These are phyloP conservation scores for Aspergillus brunneoviolaceus DNA, from an alignment of 2,329 filamentous ascomycete species.

Conservation along the genomic window DNA sequence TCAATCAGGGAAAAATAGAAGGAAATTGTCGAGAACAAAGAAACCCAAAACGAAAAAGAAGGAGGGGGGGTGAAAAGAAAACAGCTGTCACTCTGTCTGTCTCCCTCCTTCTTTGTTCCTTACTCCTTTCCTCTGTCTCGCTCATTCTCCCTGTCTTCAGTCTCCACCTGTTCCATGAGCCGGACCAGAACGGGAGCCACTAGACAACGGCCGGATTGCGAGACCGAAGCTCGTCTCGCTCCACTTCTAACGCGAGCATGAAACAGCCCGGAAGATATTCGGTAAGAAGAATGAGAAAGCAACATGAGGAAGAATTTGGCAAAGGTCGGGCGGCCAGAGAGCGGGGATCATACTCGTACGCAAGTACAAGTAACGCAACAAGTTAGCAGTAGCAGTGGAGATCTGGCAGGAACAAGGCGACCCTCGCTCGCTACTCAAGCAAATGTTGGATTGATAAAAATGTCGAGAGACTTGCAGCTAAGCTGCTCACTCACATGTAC, in stretches of 20 bases:
- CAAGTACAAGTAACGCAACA: neutral
- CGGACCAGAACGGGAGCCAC: neutral
- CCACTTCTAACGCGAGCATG: constrained; percentile 19
- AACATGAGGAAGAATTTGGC: neutral
- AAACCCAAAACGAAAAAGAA: no score
- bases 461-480: no score
- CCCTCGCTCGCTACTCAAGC: neutral
- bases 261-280: constrained; percentile 18
- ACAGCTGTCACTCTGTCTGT: no score
- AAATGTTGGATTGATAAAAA: neutral
- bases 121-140: no score
- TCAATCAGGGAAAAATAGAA: constrained; percentile 12
- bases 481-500: no score
- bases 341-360: neutral
- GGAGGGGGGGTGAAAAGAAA: no score
- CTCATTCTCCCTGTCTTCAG: neutral
- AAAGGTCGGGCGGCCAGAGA: neutral
- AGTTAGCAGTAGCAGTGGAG: neutral
- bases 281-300: constrained; percentile 2
- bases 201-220: constrained; percentile 1
- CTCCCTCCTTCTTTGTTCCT: no score
- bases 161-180: neutral
- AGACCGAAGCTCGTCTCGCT: constrained; percentile 9
- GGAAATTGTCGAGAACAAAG: constrained; percentile 2
- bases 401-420: neutral